Percentiles rank a stretch among this genome's conserved stretches.
Conservation (phyloP, 805 yeast species). For the Starmera amethionina region DNA sequence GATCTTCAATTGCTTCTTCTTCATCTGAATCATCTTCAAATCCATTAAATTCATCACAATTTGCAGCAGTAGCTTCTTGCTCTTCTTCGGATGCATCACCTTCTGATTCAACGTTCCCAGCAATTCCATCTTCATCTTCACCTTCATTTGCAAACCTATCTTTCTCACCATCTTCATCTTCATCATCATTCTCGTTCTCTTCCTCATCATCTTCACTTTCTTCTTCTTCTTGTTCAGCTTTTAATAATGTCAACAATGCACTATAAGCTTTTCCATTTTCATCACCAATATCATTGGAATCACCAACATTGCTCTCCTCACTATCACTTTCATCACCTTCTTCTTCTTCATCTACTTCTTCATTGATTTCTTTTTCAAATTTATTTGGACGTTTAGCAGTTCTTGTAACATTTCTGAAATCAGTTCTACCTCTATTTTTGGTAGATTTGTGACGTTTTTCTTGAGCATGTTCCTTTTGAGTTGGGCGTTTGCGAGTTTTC, state of each 20-base stretch:
- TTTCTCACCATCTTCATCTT: slow-evolving; percentile 20
- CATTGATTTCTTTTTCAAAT: slow-evolving; percentile 10
- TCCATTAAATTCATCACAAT: slow-evolving; percentile 9
- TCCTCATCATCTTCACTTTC: slow-evolving; percentile 5
- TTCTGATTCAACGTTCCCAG: slow-evolving; percentile 12
- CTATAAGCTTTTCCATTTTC: slow-evolving; percentile 44
- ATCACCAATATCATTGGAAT: slow-evolving; percentile 10
- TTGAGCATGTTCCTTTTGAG: background rate
- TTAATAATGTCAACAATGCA: slow-evolving; percentile 56
- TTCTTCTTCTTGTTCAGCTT: slow-evolving; percentile 31
- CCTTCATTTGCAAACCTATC: slow-evolving; percentile 20
- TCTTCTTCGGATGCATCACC: slow-evolving; percentile 17
- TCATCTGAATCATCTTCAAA: slow-evolving; percentile 18
- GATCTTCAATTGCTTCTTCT: slow-evolving; percentile 43
- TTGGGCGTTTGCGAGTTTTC: background rate
- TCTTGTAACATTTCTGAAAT: slow-evolving; percentile 50
- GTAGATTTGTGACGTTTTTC: slow-evolving; percentile 6
- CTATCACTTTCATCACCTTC: slow-evolving; percentile 11
- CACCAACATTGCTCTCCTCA: slow-evolving; percentile 6
- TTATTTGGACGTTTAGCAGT: slow-evolving; percentile 31
- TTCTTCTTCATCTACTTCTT: slow-evolving; percentile 9
- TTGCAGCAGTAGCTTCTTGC: slow-evolving; percentile 6
- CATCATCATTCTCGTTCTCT: slow-evolving; percentile 11
- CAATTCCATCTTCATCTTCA: slow-evolving; percentile 15
- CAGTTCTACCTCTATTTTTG: slow-evolving; percentile 44